Conservation (phyloP, 169 alveolate genomes). For the Plasmodium fragile region DNA sequence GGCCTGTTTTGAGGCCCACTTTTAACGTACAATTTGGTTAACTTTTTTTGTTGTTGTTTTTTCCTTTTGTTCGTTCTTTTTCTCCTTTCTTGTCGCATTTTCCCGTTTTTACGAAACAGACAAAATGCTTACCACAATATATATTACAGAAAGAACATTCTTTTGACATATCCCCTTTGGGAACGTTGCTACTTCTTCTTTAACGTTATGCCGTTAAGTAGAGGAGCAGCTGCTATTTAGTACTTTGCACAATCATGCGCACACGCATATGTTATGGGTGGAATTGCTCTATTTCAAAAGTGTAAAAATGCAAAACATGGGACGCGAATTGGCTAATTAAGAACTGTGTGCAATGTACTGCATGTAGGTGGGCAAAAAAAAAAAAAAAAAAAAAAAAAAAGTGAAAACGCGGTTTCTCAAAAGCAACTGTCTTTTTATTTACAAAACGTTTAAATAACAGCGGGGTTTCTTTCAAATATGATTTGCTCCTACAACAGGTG, state of each 20-base stretch:
- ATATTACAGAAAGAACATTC: neutral
- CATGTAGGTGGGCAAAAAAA: neutral
- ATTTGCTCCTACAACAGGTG: neutral
- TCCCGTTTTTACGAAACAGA: neutral
- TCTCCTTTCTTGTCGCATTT: neutral
- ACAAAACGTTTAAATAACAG: neutral
- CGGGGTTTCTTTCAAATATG: neutral
- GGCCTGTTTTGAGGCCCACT: neutral
- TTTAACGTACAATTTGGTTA: neutral
- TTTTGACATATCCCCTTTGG: neutral
- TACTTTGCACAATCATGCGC: neutral
- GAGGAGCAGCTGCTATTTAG: neutral
- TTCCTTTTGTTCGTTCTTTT: neutral
- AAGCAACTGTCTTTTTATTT: slow-evolving; percentile 1
- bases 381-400: neutral
- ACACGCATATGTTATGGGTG: neutral
- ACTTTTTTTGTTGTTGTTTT: neutral
- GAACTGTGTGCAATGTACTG: neutral
- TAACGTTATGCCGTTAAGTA: neutral
- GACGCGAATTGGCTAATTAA: neutral
- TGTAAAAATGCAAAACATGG: slow-evolving; percentile 1
- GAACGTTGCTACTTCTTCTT: neutral
- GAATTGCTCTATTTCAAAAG: neutral
- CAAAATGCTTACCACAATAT: neutral
- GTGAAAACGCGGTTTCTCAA: neutral